Percentiles rank a stretch among this genome's conserved stretches.
Evolutionary conservation across 1,284 basidiomycete genomes (phyloP).

Genomic region (Malassezia yamatoensis): DNA sequence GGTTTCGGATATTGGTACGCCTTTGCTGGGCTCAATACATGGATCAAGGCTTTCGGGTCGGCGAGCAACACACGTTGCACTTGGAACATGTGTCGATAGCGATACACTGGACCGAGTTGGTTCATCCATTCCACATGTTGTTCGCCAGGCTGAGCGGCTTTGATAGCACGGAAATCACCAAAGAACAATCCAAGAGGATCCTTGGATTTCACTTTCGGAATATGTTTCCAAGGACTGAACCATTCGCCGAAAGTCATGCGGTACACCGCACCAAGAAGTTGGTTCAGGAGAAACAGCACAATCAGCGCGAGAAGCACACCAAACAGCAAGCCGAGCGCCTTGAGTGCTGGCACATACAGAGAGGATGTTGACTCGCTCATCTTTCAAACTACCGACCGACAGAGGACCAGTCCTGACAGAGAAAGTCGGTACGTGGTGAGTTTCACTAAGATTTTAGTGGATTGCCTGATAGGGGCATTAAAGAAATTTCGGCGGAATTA

Average conservation of each 20-base stretch:
- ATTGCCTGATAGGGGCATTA: too few relatives aligned
- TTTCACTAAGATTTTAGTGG: too few relatives aligned
- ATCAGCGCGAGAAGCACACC: conserved; percentile 4
- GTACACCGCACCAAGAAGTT: conserved; percentile 11
- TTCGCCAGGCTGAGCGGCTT: conserved; percentile 9
- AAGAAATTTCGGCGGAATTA: too few relatives aligned
- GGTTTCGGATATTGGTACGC: conserved; percentile 44
- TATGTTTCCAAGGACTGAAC: conserved; percentile 17
- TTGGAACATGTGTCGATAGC: conserved; percentile 39
- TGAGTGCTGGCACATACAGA: neutral
- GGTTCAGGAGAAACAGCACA: conserved; percentile 14
- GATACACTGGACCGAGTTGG: conserved; percentile 22
- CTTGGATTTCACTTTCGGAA: conserved; percentile 16
- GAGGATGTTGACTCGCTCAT: neutral
- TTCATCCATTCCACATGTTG: conserved; percentile 20
- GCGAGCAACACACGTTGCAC: conserved; percentile 32
- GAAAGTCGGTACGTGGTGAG: too few relatives aligned
- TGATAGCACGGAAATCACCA: conserved; percentile 20
- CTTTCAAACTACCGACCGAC: neutral
- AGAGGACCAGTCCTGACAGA: too few relatives aligned
- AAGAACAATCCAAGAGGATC: conserved; percentile 15
- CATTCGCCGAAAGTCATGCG: conserved; percentile 17
- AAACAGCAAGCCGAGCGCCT: neutral
- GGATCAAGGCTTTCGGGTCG: conserved; percentile 34
- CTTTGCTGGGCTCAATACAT: conserved; percentile 31